Evolutionary conservation across 768 basidiomycete genomes (phyloP), one percentile per base, ranked within the genome.

Genomic region (Cubamyces lactineus): DNA sequence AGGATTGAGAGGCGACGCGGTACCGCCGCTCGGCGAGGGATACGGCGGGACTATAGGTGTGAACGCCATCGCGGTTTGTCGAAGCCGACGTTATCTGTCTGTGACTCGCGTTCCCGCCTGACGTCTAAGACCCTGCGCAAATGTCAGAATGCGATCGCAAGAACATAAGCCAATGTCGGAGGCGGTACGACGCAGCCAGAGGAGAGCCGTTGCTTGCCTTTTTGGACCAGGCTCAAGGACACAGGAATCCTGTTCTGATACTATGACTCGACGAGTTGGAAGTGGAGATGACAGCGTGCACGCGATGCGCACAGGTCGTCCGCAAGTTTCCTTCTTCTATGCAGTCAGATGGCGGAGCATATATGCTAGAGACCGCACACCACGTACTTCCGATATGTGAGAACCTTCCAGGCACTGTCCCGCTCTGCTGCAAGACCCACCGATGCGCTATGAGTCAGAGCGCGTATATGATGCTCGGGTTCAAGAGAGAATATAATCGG

Each of bases 41-140:
- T 65, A 66, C 23, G 72, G 73, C 38, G 74, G 74, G 39, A 75
- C 72, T 47, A 75, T 72, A 17, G 74, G 73, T 5, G 72, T 62
- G 46, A 53, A 67, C 16, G 67, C 66, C 71, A 72, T 72, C n/a
- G 57, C 52, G 42, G 30, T 24, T 21, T 48, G 48, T 19, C 2
- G 39, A 47, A 19, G 40, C 34, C 38, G 48, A 26, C 23, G 46
- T 50, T 55, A 57, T 52, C 40, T 43, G 53, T 55, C 45, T 54
- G 24, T 59, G 53, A 54, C 52, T 53, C 47, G 21, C 39, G 8
- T 55, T 51, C 26, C 24, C 30, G 38, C 15, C 26, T 30, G 43
- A 28, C 19, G 57, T 38, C 46, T 34, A 26, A 26, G 11, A 23
- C 30, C 50, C 34, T 53, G 49, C 11, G 39, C 7, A 17, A 26